A percentile compares a stretch with the other conserved stretches of the same genome.
Conservation (phyloP, 495 filamentous ascomycete species). For the Chaetomium cochliodes region DNA sequence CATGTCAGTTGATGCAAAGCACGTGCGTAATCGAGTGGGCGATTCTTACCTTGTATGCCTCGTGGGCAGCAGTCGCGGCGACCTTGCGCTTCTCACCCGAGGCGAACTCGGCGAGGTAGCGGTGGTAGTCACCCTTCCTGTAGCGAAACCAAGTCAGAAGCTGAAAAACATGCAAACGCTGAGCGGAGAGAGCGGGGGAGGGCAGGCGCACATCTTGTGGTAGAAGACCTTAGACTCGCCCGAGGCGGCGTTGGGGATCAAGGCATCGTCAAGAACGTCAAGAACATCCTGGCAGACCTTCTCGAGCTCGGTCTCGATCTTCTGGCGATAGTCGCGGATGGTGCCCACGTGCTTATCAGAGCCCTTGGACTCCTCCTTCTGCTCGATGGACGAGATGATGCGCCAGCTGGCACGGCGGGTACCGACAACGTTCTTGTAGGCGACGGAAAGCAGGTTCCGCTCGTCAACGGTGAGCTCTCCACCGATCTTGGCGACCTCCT, state of each 20-base stretch:
- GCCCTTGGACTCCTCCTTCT: slow-evolving; percentile 99
- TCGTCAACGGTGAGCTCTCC: slow-evolving; percentile 97
- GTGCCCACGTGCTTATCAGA: slow-evolving; percentile 93
- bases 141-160: slow-evolving; percentile 18
- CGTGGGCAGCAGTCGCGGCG: slow-evolving; percentile 92
- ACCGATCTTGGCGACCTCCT: slow-evolving; percentile 99
- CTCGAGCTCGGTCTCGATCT: slow-evolving; percentile 98
- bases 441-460: slow-evolving; percentile 97
- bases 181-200: neutral
- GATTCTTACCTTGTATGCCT: slow-evolving; percentile 88
- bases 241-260: slow-evolving; percentile 96
- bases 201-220: slow-evolving; percentile 92
- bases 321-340: slow-evolving; percentile 97
- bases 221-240: slow-evolving; percentile 99
- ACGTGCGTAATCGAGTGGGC: neutral
- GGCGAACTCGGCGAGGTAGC: slow-evolving; percentile 98
- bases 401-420: slow-evolving; percentile 98
- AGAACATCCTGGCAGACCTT: slow-evolving; percentile 98
- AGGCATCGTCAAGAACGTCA: slow-evolving; percentile 87
- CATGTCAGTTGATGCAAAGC: slow-evolving; percentile 10
- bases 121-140: slow-evolving; percentile 99
- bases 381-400: slow-evolving; percentile 99
- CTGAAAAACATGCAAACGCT: neutral
- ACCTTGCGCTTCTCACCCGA: slow-evolving; percentile 98
- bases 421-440: slow-evolving; percentile 99